These are phyloP conservation scores for Harringtonia lauricola DNA, from an alignment of 2,329 filamentous ascomycete genomes.

Conservation along the genomic window DNA sequence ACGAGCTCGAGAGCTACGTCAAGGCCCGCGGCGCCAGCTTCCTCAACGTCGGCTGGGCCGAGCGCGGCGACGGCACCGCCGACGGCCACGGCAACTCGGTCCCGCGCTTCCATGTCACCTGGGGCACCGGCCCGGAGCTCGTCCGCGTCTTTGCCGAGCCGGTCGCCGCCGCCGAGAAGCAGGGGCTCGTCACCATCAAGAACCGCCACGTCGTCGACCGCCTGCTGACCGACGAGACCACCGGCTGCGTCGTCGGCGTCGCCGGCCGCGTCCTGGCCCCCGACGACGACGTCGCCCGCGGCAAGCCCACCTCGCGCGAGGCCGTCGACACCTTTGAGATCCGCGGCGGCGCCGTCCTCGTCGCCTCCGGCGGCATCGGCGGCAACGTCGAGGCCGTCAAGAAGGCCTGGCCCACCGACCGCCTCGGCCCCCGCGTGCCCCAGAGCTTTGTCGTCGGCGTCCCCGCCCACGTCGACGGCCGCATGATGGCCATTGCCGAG, in stretches of 20 bases:
- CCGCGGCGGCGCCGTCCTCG: constrained; percentile 37
- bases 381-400: constrained; percentile 51
- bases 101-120: constrained; percentile 50
- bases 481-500: constrained; percentile 48
- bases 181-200: constrained; percentile 41
- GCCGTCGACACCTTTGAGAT: constrained; percentile 42
- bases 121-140: constrained; percentile 50
- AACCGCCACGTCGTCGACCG: constrained; percentile 48
- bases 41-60: constrained; percentile 47
- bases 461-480: constrained; percentile 52
- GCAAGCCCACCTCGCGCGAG: constrained; percentile 37
- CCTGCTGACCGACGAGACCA: constrained; percentile 36
- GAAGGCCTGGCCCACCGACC: constrained; percentile 43
- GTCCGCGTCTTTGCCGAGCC: constrained; percentile 47
- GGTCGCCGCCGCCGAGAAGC: constrained; percentile 37
- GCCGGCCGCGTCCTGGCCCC: constrained; percentile 39
- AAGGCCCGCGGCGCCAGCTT: constrained; percentile 41
- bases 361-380: constrained; percentile 49
- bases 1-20: constrained; percentile 47
- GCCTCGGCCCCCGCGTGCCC: constrained; percentile 44
- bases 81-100: constrained; percentile 52
- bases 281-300: constrained; percentile 35
- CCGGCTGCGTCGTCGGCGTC: constrained; percentile 41
- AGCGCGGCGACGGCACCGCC: constrained; percentile 43
- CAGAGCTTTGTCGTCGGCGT: constrained; percentile 48